Base-by-base conservation (phyloP, 305 asterid genomes). In the Fraxinus baroniana region DNA sequence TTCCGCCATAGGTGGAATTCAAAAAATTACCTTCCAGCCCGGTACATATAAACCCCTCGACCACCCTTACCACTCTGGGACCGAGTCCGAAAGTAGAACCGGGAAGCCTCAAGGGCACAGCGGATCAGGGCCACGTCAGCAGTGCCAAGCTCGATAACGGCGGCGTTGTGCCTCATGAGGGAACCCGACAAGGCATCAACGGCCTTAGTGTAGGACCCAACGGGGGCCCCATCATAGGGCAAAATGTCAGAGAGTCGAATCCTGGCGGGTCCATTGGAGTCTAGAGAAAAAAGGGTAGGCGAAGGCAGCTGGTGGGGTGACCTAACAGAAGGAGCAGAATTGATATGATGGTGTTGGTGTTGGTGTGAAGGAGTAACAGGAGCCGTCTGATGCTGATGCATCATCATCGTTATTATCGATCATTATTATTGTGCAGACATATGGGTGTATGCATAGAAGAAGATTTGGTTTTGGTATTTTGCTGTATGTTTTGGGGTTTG, bases 121-220 rank as follows among this genome's bases (percentile, higher is more conserved):
- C 97, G 93, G 79, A 96, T 87, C 85, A 96, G 79, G 46, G 97
- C 90, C 9, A 95, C 92, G n/a, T 95, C 98, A 15, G 91, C 90
- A 10, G 87, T 66, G 46, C 85, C 88, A 2, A 96, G 93, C 89
- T 93, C 97, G 81, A 96, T 90, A 32, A 96, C 92, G 1, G 97
- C 99, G 3, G 99, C 98, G 92, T 94, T 96, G 89, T 90, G 89
- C 88, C 98, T 89, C 90, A 82, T 87, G 82, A 96, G 97, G 41
- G 99, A 96, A 70, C 92, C 83, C 13, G 98, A 93, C 83, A 96
- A 82, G 73, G 94, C 88, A 74, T 94, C 98, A 35, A 94, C 92
- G 22, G 99, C 97, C 81, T 88, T 87, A 1, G 85, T 5, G 81
- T 94, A 92, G 78, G 92, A 76, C 26, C 86, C 85, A 79, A 80